Evolutionary conservation across 768 basidiomycete genomes (phyloP).

Genomic region (Boletus sp.): DNA sequence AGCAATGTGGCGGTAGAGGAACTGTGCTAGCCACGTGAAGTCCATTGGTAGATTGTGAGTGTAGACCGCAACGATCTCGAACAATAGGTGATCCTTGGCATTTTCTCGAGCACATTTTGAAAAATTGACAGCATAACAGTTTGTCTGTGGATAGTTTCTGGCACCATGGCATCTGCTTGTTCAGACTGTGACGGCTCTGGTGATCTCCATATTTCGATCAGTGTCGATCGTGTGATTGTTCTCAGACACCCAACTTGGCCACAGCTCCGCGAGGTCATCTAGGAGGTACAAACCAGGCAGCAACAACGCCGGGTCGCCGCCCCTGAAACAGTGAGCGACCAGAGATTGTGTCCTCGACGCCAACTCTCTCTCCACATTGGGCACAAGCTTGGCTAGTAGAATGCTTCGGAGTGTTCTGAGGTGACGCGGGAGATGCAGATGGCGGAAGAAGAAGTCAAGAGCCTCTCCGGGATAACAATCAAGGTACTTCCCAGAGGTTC

Average conservation of each 20-base stretch:
- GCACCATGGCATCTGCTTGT: constrained; percentile 40
- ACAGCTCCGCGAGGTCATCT: constrained; percentile 66
- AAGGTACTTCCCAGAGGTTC: constrained; percentile 85
- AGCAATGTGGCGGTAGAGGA: constrained; percentile 85
- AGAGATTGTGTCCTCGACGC: constrained; percentile 57
- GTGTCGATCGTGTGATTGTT: constrained; percentile 67
- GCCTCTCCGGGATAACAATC: constrained; percentile 88
- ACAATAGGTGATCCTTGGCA: constrained; percentile 82
- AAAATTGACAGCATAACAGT: constrained; percentile 75
- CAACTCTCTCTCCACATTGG: constrained; percentile 68
- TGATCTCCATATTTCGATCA: constrained; percentile 74
- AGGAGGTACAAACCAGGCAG: constrained; percentile 75
- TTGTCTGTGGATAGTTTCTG: constrained; percentile 58
- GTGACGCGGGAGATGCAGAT: constrained; percentile 75
- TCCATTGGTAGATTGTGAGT: constrained; percentile 81
- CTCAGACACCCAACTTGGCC: constrained; percentile 70
- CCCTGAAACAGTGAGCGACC: constrained; percentile 49
- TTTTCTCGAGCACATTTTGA: constrained; percentile 62
- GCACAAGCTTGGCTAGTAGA: constrained; percentile 77
- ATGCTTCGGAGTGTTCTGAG: too few species aligned
- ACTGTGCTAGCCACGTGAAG: constrained; percentile 71
- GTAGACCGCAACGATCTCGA: constrained; percentile 82
- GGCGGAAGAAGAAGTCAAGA: constrained; percentile 77
- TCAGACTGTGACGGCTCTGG: constrained; percentile 46
- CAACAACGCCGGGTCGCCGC: constrained; percentile 48